Percentiles rank a stretch among this genome's conserved stretches.
These are phyloP conservation scores for Alternaria angustiovoidea DNA, from an alignment of 2,329 filamentous ascomycete species.

Conservation along the genomic window DNA sequence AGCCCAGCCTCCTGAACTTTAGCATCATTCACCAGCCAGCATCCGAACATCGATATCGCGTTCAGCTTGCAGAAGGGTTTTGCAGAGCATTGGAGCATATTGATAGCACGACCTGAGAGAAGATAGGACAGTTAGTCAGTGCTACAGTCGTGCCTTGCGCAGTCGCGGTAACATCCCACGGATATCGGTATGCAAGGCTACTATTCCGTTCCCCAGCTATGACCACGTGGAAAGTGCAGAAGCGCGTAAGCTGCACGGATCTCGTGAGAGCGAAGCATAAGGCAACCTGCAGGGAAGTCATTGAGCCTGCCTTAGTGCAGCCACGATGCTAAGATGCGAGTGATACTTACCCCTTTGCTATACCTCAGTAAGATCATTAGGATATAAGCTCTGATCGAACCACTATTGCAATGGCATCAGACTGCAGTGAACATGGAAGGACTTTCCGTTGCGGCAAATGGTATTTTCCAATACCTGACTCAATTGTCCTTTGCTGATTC, in stretches of 20 bases:
- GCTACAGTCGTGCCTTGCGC: not conserved
- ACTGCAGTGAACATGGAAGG: not conserved
- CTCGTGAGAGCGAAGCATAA: not conserved
- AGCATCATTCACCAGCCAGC: not conserved
- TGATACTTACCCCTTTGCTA: not conserved
- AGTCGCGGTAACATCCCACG: too few species aligned
- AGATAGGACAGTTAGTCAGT: too few species aligned
- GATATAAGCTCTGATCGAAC: not conserved
- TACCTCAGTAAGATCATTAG: not conserved
- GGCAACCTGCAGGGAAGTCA: not conserved
- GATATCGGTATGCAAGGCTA: too few species aligned
- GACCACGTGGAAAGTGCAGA: not conserved
- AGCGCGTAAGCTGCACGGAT: not conserved
- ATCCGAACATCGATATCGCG: not conserved
- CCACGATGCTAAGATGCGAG: not conserved
- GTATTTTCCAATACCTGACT: not conserved
- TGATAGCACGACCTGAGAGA: not conserved
- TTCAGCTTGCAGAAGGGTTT: not conserved
- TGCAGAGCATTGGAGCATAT: not conserved
- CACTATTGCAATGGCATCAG: not conserved
- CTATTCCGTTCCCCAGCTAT: too few species aligned
- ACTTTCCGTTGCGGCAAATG: not conserved
- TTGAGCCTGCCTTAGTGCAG: not conserved
- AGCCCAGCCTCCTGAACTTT: not conserved
- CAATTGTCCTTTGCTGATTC: too few species aligned